Base-by-base conservation (phyloP, 768 basidiomycete species). In the Cystobasidium tubakii region DNA sequence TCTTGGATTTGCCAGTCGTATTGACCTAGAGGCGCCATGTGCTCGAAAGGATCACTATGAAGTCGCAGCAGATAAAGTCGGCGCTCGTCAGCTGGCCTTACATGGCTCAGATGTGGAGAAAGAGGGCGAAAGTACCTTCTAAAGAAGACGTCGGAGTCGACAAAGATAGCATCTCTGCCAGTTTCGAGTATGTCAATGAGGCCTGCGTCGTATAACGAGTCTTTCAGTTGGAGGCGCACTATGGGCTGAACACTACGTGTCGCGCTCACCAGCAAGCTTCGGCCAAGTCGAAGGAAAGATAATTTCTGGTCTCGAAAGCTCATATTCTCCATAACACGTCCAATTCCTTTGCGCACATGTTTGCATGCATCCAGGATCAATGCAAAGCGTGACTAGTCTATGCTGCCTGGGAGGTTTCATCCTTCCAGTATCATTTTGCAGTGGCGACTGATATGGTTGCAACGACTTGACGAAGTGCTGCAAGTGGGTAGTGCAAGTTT, bases 291-390 rank as follows among this genome's bases (percentile, higher is more conserved):
- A 36, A 67, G 66, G 66, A 15, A 67, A 33, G 50, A 67, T 67
- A 9, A 67, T 67, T 3, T 27, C 29, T 25, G 66, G 66, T 53
- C 66, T 67, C n/a, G 66, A 46, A n/a, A 34, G 42, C 27, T 67
- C 66, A 54, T 67, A 67, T 54, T 67, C 66, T 53, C 66, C 66
- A 53, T 67, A 67, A 67, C 66, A 67, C 50, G 43, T 54, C 66
- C 66, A 67, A 23, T 50, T 50, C 27, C 46, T 67, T 29, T 67
- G 36, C 31, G 27, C 44, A 29, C 66, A 67, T 3, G 66, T 67
- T 21, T 46, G 36, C 66, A 67, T 67, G 31, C 66, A 67, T 9
- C 66, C 66, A 7, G 66, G 66, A 31, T 67, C 66, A 21, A 67
- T 67, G 29, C 66, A 67, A 19, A 67, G 34, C 31, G 66, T 67